Percentiles rank a stretch among this genome's conserved stretches.
phyloP scores from a whole-genome alignment of 306 rosid genomes.

The Trifolium pratense region DNA sequence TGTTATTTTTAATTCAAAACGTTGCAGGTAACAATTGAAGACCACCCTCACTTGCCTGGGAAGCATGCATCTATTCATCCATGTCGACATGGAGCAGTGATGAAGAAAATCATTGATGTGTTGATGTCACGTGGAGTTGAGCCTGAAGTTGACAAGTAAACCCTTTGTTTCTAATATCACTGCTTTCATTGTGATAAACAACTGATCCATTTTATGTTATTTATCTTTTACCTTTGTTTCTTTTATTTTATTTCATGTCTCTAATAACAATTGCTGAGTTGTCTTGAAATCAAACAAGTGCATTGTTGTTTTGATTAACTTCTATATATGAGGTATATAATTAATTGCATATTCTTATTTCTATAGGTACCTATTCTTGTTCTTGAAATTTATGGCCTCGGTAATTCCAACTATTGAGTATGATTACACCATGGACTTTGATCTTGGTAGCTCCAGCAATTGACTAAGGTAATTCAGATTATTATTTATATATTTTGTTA shows the following conservation, averaged over 20 bases:
- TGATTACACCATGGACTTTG: conserved; percentile 97
- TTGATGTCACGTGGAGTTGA: conserved; percentile 95
- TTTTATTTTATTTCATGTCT: conserved; percentile 2
- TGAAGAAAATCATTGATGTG: conserved; percentile 96
- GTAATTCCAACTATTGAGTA: conserved; percentile 97
- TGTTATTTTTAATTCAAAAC: conserved; percentile 22
- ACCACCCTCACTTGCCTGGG: conserved; percentile 94
- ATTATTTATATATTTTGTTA: neutral
- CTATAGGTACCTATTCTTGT: conserved; percentile 87
- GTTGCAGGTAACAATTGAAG: conserved; percentile 87
- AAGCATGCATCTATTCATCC: conserved; percentile 99
- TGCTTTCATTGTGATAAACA: conserved; percentile 28
- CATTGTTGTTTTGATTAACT: conserved; percentile 1
- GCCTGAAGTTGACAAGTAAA: conserved; percentile 97
- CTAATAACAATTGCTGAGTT: too few relatives aligned
- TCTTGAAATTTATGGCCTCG: conserved; percentile 95
- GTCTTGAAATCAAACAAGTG: too few relatives aligned
- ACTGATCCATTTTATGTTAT: neutral
- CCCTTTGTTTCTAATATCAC: conserved; percentile 19
- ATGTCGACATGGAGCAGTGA: conserved; percentile 94
- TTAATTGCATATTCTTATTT: conserved; percentile 8
- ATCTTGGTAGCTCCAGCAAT: conserved; percentile 89
- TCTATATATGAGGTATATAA: conserved; percentile 9
- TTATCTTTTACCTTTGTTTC: neutral
- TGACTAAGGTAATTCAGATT: conserved; percentile 53